Evolutionary conservation across 1,139 yeast genomes (phyloP), one percentile per base, ranked within the genome.

Genomic region (Arxiozyma heterogenica): DNA sequence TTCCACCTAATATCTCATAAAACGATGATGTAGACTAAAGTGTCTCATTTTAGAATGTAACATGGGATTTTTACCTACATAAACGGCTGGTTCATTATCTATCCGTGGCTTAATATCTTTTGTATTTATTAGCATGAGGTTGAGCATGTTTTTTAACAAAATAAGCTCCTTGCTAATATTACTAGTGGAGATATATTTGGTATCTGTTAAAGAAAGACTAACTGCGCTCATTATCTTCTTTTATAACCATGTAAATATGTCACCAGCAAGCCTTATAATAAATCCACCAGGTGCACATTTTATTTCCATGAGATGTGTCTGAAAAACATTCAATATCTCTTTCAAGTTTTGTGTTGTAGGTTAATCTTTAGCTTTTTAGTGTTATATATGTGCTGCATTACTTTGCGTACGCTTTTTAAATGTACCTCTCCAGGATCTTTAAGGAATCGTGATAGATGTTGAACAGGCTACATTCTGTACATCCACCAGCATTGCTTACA

Each of bases 141-240:
- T 8, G 5, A 30, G 9, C 38, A 30, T 30, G 9, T 30, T 30
- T 8, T 30, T 30, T 4, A 30, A 2, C 38, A 7, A 30, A 9
- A 4, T 30, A 6, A 30, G 9, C 15, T 30, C 38, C 15, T 12
- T 30, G 9, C 38, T 30, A 2, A 12, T 8, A 43, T 57, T 58
- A 23, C 59, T 50, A 4, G 58, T 52, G 5, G 58, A 58, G 27
- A 56, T 51, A 41, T 59, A 60, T 50, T 61, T 65, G 4, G 62
- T 60, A 51, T 62, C 64, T 6, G 60, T 58, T 4, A 59, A 53
- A 2, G 57, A 57, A 11, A 58, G 44, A 3, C 59, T 56, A 8
- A 62, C 60, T 25, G 53, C 50, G 1, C 47, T 38, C n/a, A 21
- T 38, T 22, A 61, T 62, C 44, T 52, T 54, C 54, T 55, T 58